These are phyloP conservation scores for Umbelopsis sp. DNA, from an alignment of 371 early-diverging fungal genomes.

Conservation along the genomic window DNA sequence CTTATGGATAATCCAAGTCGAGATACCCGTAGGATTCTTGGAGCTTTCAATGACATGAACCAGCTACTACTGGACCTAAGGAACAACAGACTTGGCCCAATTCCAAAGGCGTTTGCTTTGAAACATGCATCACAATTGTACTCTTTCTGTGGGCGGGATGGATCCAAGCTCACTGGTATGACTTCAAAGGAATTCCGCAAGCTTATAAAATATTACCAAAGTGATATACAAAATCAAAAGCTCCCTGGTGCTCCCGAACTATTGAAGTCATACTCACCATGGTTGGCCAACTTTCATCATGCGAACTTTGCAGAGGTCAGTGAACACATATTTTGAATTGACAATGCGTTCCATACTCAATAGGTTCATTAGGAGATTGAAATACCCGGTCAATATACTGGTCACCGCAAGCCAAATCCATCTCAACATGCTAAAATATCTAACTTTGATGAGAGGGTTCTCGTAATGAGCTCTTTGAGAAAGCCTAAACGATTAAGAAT, in stretches of 20 bases:
- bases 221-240: conserved; percentile 39
- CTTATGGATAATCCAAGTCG: conserved; percentile 13
- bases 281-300: conserved; percentile 59
- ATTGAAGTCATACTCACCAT: conserved; percentile 69
- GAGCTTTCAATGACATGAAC: conserved; percentile 41
- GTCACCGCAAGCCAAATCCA: conserved; percentile 48
- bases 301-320: conserved; percentile 42
- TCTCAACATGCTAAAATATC: conserved; percentile 60
- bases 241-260: conserved; percentile 34
- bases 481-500: conserved; percentile 75
- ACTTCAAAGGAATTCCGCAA: conserved; percentile 39
- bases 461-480: conserved; percentile 73
- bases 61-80: conserved; percentile 34
- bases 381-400: conserved; percentile 79
- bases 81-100: conserved; percentile 28
- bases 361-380: conserved; percentile 52
- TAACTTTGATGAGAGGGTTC: conserved; percentile 62
- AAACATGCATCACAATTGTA: conserved; percentile 50
- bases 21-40: conserved; percentile 4
- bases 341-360: conserved; percentile 4
- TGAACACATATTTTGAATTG: not conserved
- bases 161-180: conserved; percentile 44
- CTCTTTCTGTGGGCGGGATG: conserved; percentile 45
- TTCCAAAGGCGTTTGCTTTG: conserved; percentile 54
- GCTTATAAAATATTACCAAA: conserved; percentile 40